Conservation (phyloP, 768 basidiomycete genomes). For the Russula compacta region DNA sequence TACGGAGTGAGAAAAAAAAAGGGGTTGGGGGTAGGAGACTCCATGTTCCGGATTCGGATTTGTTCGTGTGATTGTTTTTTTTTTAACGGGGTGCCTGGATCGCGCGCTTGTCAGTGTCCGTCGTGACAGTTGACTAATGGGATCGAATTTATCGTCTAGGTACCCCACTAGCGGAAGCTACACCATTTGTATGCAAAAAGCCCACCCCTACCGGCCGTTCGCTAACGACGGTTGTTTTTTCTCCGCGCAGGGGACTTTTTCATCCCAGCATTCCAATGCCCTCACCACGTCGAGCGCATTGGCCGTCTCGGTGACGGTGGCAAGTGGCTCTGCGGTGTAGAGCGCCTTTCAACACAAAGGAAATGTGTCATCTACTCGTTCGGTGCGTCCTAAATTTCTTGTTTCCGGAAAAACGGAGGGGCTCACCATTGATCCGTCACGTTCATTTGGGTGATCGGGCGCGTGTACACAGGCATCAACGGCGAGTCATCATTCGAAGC, state of each 20-base stretch:
- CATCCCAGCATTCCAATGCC: slow-evolving; percentile 39
- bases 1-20: neutral
- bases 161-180: neutral
- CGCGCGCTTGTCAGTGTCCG: neutral
- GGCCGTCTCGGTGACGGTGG: slow-evolving; percentile 46
- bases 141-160: neutral
- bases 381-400: slow-evolving; percentile 23
- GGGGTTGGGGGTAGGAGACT: neutral
- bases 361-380: slow-evolving; percentile 44
- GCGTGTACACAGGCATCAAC: slow-evolving; percentile 31
- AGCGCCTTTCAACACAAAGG: slow-evolving; percentile 36
- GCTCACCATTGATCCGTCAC: neutral
- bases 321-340: slow-evolving; percentile 46
- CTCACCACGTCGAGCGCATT: slow-evolving; percentile 40
- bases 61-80: neutral
- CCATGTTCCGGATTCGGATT: neutral
- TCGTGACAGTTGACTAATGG: neutral
- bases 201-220: too few relatives aligned
- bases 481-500: slow-evolving; percentile 48
- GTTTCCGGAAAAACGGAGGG: neutral
- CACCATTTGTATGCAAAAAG: neutral
- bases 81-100: neutral
- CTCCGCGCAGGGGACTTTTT: slow-evolving; percentile 40
- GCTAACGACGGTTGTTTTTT: neutral
- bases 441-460: neutral